These are phyloP conservation scores for Rhynchosporium secalis DNA, from an alignment of 2,329 filamentous ascomycete genomes.

Conservation along the genomic window DNA sequence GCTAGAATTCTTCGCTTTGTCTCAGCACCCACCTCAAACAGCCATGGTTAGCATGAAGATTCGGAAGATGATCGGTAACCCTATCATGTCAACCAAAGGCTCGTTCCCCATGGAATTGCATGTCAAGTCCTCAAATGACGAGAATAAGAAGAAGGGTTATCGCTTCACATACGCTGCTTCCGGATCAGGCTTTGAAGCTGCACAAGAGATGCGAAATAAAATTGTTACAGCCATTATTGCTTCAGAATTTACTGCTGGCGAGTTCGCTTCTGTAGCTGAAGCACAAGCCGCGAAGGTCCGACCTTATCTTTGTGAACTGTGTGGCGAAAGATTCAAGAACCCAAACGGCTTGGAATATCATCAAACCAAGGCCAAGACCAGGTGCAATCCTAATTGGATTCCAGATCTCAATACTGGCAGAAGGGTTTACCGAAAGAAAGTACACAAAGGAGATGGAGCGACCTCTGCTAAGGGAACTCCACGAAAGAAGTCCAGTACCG, in stretches of 20 bases:
- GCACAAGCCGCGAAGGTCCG: constrained; percentile 28
- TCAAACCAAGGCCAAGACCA: constrained; percentile 34
- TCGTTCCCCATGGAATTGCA: constrained; percentile 39
- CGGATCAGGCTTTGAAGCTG: constrained; percentile 22
- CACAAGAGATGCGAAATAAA: constrained; percentile 34
- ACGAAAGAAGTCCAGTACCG: not conserved
- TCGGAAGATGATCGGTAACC: constrained; percentile 29
- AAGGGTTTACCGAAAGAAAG: constrained; percentile 11
- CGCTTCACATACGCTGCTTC: constrained; percentile 32
- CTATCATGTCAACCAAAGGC: constrained; percentile 33
- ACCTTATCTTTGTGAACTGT: constrained; percentile 37
- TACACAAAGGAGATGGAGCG: constrained; percentile 1
- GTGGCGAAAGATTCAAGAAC: constrained; percentile 38
- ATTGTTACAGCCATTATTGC: constrained; percentile 33
- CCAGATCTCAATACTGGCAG: constrained; percentile 18
- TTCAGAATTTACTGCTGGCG: constrained; percentile 20
- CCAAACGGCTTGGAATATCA: constrained; percentile 40
- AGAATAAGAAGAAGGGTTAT: constrained; percentile 24
- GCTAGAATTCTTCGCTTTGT: constrained; percentile 30
- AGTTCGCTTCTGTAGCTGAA: constrained; percentile 21
- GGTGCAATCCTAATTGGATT: constrained; percentile 39
- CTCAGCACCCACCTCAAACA: constrained; percentile 18
- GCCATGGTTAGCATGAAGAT: constrained; percentile 29
- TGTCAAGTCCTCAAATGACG: constrained; percentile 24
- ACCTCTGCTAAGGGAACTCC: not conserved